phyloP scores from a whole-genome alignment of 208 protist genomes.

The Leishmania braziliensis region DNA sequence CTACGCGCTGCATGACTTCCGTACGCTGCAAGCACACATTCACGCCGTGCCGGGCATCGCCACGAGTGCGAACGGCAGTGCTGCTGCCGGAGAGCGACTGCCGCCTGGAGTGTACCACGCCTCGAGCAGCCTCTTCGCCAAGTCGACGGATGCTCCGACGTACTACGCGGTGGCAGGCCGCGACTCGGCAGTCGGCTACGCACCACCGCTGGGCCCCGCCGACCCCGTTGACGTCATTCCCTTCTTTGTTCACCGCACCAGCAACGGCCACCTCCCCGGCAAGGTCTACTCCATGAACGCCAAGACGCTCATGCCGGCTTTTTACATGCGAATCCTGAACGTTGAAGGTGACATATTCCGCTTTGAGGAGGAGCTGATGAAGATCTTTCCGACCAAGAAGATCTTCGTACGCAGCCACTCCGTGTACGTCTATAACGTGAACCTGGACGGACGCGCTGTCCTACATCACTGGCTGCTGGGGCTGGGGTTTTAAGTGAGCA shows the following conservation, averaged over 20 bases:
- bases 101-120: constrained; percentile 30
- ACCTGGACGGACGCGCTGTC: constrained; percentile 65
- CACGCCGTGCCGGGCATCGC: constrained; percentile 14
- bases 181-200: constrained; percentile 68
- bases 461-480: constrained; percentile 89
- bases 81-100: constrained; percentile 6
- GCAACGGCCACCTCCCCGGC: constrained; percentile 75
- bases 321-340: constrained; percentile 64
- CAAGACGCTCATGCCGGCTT: constrained; percentile 76
- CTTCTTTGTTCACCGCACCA: constrained; percentile 85
- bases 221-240: constrained; percentile 77
- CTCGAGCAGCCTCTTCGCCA: not conserved
- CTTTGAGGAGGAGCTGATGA: constrained; percentile 90
- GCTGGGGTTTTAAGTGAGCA: constrained; percentile 66
- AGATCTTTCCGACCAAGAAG: constrained; percentile 91
- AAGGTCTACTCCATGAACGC: constrained; percentile 74
- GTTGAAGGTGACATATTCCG: constrained; percentile 83
- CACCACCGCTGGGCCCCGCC: constrained; percentile 75
- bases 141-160: constrained; percentile 3
- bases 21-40: constrained; percentile 47
- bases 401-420: constrained; percentile 76
- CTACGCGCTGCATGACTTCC: constrained; percentile 80
- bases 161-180: constrained; percentile 57
- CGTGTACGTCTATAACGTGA: constrained; percentile 85
- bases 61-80: not conserved